Conservation (phyloP, 2,329 filamentous ascomycete species). For the Aureobasidium pullulans region DNA sequence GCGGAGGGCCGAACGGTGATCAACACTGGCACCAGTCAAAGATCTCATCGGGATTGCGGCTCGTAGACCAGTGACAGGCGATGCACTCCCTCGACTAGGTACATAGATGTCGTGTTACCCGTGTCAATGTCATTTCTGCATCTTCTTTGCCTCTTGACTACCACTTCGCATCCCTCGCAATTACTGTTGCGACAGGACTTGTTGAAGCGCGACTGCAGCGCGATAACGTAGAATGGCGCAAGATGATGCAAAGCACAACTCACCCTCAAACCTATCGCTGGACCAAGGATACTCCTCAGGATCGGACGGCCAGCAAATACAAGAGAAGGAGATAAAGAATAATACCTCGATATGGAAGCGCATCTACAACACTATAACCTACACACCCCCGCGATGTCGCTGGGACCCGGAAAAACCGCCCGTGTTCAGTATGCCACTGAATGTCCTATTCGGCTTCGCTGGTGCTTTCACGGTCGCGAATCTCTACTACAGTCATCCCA, state of each 20-base stretch:
- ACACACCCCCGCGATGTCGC: conserved; percentile 59
- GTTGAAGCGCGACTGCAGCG: not conserved
- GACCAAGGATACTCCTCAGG: not conserved
- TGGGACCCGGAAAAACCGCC: conserved; percentile 61
- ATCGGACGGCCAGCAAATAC: not conserved
- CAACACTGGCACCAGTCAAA: not conserved
- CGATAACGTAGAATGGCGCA: not conserved
- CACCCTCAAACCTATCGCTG: conserved; percentile 2
- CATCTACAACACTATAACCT: conserved; percentile 37
- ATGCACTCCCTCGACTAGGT: not conserved
- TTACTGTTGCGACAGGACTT: not conserved
- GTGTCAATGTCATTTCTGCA: not conserved
- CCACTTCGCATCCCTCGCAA: no score
- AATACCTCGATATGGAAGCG: conserved; percentile 18
- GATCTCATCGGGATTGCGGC: conserved; percentile 11
- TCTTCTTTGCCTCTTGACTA: not conserved
- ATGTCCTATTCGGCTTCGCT: conserved; percentile 62
- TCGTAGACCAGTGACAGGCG: not conserved
- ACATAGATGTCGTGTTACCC: conserved; percentile 8
- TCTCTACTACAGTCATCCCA: conserved; percentile 74
- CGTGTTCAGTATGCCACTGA: conserved; percentile 59
- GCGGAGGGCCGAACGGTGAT: conserved; percentile 12
- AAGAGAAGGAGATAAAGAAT: conserved; percentile 11
- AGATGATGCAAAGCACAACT: not conserved
- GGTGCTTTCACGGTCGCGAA: conserved; percentile 68